Base-by-base conservation (phyloP, 108 stramenopile genomes). In the Cyclotella atomus region DNA sequence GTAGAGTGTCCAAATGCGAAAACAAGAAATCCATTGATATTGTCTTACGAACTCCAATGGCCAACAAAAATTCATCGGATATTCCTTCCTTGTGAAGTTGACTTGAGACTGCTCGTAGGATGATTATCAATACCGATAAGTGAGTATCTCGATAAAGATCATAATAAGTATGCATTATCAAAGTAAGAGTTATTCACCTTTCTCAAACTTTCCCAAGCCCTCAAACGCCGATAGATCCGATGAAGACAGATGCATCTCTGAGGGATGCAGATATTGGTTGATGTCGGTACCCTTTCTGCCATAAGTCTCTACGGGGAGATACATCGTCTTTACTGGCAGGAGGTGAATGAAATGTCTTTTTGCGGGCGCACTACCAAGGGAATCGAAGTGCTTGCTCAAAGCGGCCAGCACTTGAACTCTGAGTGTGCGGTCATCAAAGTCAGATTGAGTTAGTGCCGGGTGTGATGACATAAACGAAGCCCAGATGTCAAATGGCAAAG, bases 11-110 rank as follows among this genome's bases (percentile, higher is more conserved):
- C 36, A 93, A 71, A 54, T 90, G 82, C 16, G 66, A 49, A 70
- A 93, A 90, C 1, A 93, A 68, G 49, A 93, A 91, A 14, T 93
- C 92, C 32, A 93, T 86, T 10, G 86, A 77, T 35, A 93, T 87
- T 8, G 82, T 75, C 66, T 87, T 89, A 35, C 92, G 78, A 15
- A 93, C 89, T 0, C 92, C 92, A 23, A 93, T 57, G 1, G 79
- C 72, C 0, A 90, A 41, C 23, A 90, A 71, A 77, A 93, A 93
- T 16, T 83, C 85, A 38, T 93, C 89, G 1, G 83, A 79, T 17
- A 90, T 83, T 6, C 86, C 89, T 34, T 67, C 59, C 32, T 74
- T 67, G 20, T 78, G 69, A 19, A 92, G 24, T 20, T 36, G 28
- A 23, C 76, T 63, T 12, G 84, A 85, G 0, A 84, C 91, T 74